Evolutionary conservation across 1,284 basidiomycete genomes (phyloP), one percentile per base, ranked within the genome.

Genomic region (Peniophora sp.): DNA sequence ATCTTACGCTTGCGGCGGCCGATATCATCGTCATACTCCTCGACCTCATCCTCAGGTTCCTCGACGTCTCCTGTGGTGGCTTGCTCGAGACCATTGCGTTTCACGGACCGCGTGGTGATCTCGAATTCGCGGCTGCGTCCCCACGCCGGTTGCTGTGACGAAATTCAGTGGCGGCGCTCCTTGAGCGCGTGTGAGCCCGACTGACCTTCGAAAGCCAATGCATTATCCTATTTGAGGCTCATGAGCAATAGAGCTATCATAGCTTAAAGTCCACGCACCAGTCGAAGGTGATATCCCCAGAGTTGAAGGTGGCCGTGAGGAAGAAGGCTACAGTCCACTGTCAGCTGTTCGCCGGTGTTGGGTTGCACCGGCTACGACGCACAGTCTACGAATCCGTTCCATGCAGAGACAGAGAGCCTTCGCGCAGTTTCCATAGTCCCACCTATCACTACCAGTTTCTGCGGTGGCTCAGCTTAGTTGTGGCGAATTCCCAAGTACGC

Each of bases 351-450:
- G 47, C 45, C 23, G 47, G 24, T 15, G 39, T 37, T 27, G 45
- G 45, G 24, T 24, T 23, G 43, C 22, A 24, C 10, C 42, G 43
- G 24, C 23, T 24, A 45, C 41, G 18, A 64, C 83, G 60, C 63
- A 89, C 88, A 91, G 62, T 91, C 88, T 12, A 91, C 77, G 62
- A 91, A 90, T 24, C 87, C 86, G 64, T 85, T 89, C 88, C 88
- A 91, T 12, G 85, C 88, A 12, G 86, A 87, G 35, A 87, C 73
- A 8, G 86, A 89, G 20, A 62, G 66, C 47, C 86, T 73, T 56
- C 85, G 73, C 23, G 83, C 83, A 10, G 85, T 88, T 62, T 88
- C 84, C 20, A 88, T 83, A 2, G 85, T 87, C 5, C 85, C 85
- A 32, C 85, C 85, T 60, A 88, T 84, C 58, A 88, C 85, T 27